A percentile compares a stretch with the other conserved stretches of the same genome.
Evolutionary conservation across 2,329 filamentous ascomycete species (phyloP).

Genomic region (Lasiodiplodia hormozganensis): DNA sequence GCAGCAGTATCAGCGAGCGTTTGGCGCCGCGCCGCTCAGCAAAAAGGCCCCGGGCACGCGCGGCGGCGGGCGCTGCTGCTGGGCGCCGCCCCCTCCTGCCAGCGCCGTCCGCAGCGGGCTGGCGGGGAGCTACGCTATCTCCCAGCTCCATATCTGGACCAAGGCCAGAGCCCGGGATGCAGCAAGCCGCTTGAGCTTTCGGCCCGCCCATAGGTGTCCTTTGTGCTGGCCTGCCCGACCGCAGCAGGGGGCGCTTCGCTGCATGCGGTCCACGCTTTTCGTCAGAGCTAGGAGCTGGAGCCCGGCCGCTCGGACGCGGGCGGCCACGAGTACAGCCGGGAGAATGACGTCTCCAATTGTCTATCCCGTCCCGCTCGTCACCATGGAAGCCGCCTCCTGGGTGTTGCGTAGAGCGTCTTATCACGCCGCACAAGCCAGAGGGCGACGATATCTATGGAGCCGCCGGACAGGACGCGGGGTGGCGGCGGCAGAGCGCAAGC

Average conservation of each 20-base stretch:
- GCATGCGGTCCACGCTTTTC: slow-evolving; percentile 17
- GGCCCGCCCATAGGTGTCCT: slow-evolving; percentile 26
- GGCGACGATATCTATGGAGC: neutral
- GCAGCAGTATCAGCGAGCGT: slow-evolving; percentile 11
- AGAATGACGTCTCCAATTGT: slow-evolving; percentile 6
- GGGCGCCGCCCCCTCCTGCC: slow-evolving; percentile 15
- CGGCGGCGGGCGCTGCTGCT: neutral
- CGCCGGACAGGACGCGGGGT: slow-evolving; percentile 3
- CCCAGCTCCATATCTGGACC: slow-evolving; percentile 24
- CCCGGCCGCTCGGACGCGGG: slow-evolving; percentile 11
- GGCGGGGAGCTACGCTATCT: slow-evolving; percentile 21
- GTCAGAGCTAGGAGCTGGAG: slow-evolving; percentile 19
- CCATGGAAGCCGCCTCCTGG: neutral
- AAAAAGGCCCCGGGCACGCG: slow-evolving; percentile 9
- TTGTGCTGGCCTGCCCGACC: slow-evolving; percentile 22
- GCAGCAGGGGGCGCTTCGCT: slow-evolving; percentile 23
- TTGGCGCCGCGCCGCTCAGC: slow-evolving; percentile 20
- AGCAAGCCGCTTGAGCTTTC: slow-evolving; percentile 22
- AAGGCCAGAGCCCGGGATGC: slow-evolving; percentile 16
- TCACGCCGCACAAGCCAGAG: neutral
- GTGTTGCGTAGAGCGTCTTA: neutral
- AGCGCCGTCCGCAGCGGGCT: slow-evolving; percentile 7
- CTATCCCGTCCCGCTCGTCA: neutral
- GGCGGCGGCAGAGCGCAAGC: slow-evolving; percentile 3
- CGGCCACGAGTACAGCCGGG: slow-evolving; percentile 16